Conservation (phyloP, 352 stramenopile genomes). For the Phytophthora lateralis region DNA sequence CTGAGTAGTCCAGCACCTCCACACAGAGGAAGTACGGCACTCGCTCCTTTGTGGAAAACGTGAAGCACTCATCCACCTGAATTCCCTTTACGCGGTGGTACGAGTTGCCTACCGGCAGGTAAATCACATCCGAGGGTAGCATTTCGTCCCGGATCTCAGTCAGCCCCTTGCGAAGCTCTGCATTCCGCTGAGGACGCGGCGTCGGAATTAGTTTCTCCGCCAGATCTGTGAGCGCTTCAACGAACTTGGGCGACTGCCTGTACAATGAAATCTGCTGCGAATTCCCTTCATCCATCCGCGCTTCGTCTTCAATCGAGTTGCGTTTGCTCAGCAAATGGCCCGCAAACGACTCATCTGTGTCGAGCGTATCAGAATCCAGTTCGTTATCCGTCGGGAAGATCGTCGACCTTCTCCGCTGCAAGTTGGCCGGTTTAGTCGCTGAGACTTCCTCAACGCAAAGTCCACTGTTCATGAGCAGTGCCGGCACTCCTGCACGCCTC, state of each 20-base stretch:
- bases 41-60: conserved; percentile 85
- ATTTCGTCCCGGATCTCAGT: conserved; percentile 52
- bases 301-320: conserved; percentile 59
- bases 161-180: conserved; percentile 53
- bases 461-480: conserved; percentile 77
- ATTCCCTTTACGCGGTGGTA: conserved; percentile 79
- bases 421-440: conserved; percentile 45
- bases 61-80: conserved; percentile 77
- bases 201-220: conserved; percentile 66
- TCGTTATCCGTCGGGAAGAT: conserved; percentile 68
- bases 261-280: conserved; percentile 67
- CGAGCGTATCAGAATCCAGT: conserved; percentile 34
- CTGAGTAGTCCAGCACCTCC: conserved; percentile 80
- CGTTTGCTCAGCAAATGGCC: conserved; percentile 57
- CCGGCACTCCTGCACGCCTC: conserved; percentile 65
- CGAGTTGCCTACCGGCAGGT: conserved; percentile 78
- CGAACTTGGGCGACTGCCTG: conserved; percentile 73
- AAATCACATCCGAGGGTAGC: conserved; percentile 77
- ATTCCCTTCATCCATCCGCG: conserved; percentile 63
- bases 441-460: conserved; percentile 75
- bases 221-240: conserved; percentile 68
- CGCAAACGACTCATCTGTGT: conserved; percentile 64
- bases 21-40: conserved; percentile 85
- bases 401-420: conserved; percentile 56
- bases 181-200: conserved; percentile 50